Base-by-base conservation (phyloP, 2,329 filamentous ascomycete genomes). In the Colletotrichum ledebouriae region DNA sequence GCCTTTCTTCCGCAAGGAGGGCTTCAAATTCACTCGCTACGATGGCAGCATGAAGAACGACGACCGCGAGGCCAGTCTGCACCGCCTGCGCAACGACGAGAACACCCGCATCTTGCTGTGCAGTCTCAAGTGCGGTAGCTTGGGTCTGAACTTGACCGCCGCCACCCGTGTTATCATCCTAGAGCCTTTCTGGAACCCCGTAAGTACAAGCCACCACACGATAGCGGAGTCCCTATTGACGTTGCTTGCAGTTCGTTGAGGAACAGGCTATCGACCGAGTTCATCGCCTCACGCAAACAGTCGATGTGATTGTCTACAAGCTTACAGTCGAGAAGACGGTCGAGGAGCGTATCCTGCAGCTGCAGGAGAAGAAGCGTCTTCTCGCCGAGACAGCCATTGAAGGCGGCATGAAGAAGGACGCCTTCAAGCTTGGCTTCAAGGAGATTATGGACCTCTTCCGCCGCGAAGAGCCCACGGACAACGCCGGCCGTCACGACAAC, bases 211-310 rank as follows among this genome's bases (percentile, higher is more conserved):
- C 33, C 34, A 46, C 3, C 17, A 15, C n/a, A 29, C 20, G 29
- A 6, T 29, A 7, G 29, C 29, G 29, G 9, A 29, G 29, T 29
- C 6, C 29, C 29, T 29, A 29, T 6, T 29, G 29, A 29, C 29
- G 6, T 29, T 9, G 10, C 3, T n/a, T 33, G 11, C 34, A 93
- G 87, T 99, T 99, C 76, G 94, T 99, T 39, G 96, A 99, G 83
- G 96, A 99, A 78, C 96, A 99, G 84, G 96, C 96, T 56, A 99
- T 99, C 73, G 96, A 99, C 79, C 94, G 96, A 62, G 96, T 99
- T 29, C 96, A 99, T 78, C 94, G 96, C n/a, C 90, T 99, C 60
- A 98, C 97, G 46, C 96, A 99, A 80, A 98, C 94, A 1, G 87
- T 95, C 46, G 94, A 98, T 76, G 96, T 99, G 39, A 89, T 95